These are phyloP conservation scores for Populus pruinosa DNA, from an alignment of 345 rosid species.

Conservation along the genomic window DNA sequence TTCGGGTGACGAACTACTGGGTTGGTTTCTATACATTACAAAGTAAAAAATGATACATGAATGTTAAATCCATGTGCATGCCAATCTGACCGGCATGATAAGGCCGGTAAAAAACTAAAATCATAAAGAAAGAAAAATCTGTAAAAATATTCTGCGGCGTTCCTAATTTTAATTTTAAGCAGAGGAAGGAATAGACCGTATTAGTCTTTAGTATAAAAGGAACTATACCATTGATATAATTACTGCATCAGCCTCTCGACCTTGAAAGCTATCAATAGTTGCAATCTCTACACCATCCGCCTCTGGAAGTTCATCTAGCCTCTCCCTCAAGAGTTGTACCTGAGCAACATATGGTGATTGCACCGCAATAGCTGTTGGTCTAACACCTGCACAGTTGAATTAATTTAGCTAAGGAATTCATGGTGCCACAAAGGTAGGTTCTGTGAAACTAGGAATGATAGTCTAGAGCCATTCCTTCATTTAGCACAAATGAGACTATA, in stretches of 20 bases:
- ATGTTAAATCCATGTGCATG: not conserved
- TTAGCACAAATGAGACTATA: no score
- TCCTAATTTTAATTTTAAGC: not conserved
- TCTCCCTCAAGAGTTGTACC: slow-evolving; percentile 85
- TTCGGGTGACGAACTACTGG: no score
- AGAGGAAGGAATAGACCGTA: not conserved
- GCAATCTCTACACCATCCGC: slow-evolving; percentile 87
- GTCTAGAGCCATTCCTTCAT: no score
- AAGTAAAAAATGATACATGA: no score
- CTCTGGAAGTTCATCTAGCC: slow-evolving; percentile 76
- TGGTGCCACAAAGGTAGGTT: no score
- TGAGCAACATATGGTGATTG: slow-evolving; percentile 99
- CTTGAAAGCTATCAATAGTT: slow-evolving; percentile 96
- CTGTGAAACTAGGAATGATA: no score
- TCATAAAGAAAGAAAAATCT: not conserved
- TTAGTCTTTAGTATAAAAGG: not conserved
- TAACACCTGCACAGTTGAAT: slow-evolving; percentile 56
- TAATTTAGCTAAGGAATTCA: no score
- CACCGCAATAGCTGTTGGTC: slow-evolving; percentile 73
- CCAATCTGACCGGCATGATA: not conserved
- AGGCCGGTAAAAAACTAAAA: not conserved
- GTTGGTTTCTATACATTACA: no score
- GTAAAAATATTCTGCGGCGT: not conserved
- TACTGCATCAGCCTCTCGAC: slow-evolving; percentile 94
- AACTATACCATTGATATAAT: slow-evolving; percentile 86